phyloP scores from a whole-genome alignment of 495 filamentous ascomycete genomes.

The Poronia punctata region DNA sequence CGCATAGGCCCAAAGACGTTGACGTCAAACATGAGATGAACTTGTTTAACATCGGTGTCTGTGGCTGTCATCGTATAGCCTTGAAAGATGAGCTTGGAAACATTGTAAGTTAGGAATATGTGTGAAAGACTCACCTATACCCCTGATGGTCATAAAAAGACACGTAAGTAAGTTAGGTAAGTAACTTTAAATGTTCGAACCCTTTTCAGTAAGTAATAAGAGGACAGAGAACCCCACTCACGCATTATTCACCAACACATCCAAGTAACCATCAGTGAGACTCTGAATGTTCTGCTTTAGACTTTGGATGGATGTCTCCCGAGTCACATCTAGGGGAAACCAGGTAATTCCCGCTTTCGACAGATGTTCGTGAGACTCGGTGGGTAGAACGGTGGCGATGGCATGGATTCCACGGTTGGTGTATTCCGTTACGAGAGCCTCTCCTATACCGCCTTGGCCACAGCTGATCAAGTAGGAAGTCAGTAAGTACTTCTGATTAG shows the following conservation, averaged over 20 bases:
- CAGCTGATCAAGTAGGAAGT: no score
- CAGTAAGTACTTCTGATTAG: no score
- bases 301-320: conserved; percentile 9
- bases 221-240: no score
- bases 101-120: no score
- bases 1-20: conserved; percentile 32
- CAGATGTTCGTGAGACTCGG: conserved; percentile 16
- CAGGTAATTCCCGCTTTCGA: conserved; percentile 10
- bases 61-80: conserved; percentile 28
- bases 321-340: conserved; percentile 17
- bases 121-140: no score
- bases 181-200: no score
- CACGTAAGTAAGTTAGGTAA: neutral
- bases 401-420: neutral
- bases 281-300: conserved; percentile 3
- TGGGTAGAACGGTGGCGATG: conserved; percentile 20
- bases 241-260: conserved; percentile 26
- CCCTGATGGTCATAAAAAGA: no score
- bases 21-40: conserved; percentile 27
- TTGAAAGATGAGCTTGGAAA: neutral
- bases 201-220: no score
- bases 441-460: conserved; percentile 21
- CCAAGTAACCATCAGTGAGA: conserved; percentile 15
- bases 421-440: conserved; percentile 16
- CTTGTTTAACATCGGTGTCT: conserved; percentile 20